A percentile compares a stretch with the other conserved stretches of the same genome.
These are phyloP conservation scores for Coniochaeta hoffmannii DNA, from an alignment of 2,329 filamentous ascomycete genomes.

Conservation along the genomic window DNA sequence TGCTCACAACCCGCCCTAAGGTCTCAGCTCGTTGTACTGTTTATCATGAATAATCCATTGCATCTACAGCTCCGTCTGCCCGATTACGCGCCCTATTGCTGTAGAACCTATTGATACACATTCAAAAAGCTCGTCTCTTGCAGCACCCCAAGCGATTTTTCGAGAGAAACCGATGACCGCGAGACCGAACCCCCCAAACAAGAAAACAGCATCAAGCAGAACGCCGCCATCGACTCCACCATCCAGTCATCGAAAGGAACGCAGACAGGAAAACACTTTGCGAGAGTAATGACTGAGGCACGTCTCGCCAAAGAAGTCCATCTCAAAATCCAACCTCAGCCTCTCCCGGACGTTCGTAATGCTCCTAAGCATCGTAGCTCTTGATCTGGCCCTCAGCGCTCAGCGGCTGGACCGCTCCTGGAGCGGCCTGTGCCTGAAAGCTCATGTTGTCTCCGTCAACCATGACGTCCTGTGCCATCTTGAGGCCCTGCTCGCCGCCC, in stretches of 20 bases:
- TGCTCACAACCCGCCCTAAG: too few species aligned
- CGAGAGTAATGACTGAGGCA: too few species aligned
- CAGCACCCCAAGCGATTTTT: too few species aligned
- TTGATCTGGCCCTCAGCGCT: constrained; percentile 49
- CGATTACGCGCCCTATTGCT: not conserved
- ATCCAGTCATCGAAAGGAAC: too few species aligned
- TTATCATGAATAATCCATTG: too few species aligned
- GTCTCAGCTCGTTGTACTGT: too few species aligned
- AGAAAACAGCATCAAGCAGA: not conserved
- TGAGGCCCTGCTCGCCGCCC: constrained; percentile 42
- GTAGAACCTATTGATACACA: not conserved
- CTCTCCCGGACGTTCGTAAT: not conserved
- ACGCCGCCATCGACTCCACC: too few species aligned
- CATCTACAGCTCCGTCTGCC: not conserved
- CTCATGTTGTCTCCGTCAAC: constrained; percentile 44
- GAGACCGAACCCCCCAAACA: not conserved
- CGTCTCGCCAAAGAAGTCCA: too few species aligned
- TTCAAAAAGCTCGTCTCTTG: not conserved
- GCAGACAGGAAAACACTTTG: too few species aligned
- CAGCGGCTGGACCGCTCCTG: constrained; percentile 43
- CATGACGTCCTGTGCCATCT: constrained; percentile 37
- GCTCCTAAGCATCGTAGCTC: constrained; percentile 44
- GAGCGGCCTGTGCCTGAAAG: constrained; percentile 39
- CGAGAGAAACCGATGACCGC: not conserved
- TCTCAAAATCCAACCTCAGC: not conserved